Conservation (phyloP, 257 asterid genomes). For the Solanum ossicruentum region DNA sequence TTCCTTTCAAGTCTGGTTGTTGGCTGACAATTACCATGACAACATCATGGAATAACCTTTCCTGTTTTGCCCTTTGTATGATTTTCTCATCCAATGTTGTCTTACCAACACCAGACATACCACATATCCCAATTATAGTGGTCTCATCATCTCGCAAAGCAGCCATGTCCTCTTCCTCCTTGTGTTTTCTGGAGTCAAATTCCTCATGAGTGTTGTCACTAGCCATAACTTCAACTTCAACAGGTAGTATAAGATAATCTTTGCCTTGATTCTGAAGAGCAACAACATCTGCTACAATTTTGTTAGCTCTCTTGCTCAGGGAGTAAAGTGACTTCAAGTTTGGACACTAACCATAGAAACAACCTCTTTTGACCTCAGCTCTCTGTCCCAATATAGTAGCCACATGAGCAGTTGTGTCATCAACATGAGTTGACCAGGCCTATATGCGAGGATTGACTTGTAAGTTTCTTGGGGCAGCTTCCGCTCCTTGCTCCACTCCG, state of each 20-base stretch:
- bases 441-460: not conserved
- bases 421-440: not conserved
- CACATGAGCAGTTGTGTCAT: not conserved
- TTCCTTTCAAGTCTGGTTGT: not conserved
- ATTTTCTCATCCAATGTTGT: not conserved
- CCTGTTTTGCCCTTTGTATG: not conserved
- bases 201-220: not conserved
- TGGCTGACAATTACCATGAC: not conserved
- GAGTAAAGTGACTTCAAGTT: not conserved
- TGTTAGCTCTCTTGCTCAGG: not conserved
- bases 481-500: not conserved
- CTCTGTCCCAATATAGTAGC: not conserved
- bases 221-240: no score
- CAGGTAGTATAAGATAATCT: not conserved
- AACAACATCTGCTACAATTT: not conserved
- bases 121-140: slow-evolving; percentile 2
- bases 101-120: slow-evolving; percentile 12
- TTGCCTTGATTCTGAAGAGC: not conserved
- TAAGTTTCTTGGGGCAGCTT: not conserved
- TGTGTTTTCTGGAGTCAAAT: not conserved
- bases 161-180: not conserved
- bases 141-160: not conserved
- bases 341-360: not conserved
- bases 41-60: not conserved
- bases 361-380: not conserved